phyloP scores from a whole-genome alignment of 805 yeast genomes.

The Kluyveromyces nonfermentans region DNA sequence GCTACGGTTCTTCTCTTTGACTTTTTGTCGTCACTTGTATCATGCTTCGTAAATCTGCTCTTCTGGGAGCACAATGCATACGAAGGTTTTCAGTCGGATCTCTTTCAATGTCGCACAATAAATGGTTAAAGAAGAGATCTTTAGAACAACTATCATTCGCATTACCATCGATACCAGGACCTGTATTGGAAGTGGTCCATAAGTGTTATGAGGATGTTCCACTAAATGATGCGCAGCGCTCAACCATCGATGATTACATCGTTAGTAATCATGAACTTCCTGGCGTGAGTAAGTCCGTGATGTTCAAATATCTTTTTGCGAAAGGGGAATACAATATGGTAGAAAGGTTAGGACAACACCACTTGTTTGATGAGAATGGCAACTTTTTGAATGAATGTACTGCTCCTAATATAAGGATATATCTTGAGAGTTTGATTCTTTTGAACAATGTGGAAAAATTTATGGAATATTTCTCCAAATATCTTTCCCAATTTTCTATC shows the following conservation, averaged over 20 bases:
- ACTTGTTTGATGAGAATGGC: constrained; percentile 9
- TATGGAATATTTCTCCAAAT: constrained; percentile 9
- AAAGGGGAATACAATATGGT: constrained; percentile 12
- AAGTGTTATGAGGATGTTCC: constrained; percentile 2
- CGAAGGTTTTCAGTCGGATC: constrained; percentile 1
- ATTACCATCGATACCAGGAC: not conserved
- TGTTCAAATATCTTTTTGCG: constrained; percentile 12
- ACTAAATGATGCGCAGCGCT: not conserved
- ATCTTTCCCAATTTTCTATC: constrained; percentile 18
- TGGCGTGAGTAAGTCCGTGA: not conserved
- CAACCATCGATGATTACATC: constrained; percentile 1
- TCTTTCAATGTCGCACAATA: not conserved
- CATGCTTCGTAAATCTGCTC: not conserved
- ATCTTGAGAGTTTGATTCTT: constrained; percentile 12
- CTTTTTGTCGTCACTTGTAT: not conserved
- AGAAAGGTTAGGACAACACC: constrained; percentile 10
- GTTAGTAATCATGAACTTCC: not conserved
- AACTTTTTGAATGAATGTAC: constrained; percentile 10
- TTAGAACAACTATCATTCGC: not conserved
- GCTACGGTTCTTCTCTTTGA: not conserved
- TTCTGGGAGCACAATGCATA: not conserved
- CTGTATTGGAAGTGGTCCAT: constrained; percentile 2
- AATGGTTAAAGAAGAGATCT: not conserved
- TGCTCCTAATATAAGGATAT: constrained; percentile 13
- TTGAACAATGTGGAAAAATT: constrained; percentile 8